A percentile compares a stretch with the other conserved stretches of the same genome.
Evolutionary conservation across 345 rosid genomes (phyloP).

Genomic region (Pelargonium nanum): DNA sequence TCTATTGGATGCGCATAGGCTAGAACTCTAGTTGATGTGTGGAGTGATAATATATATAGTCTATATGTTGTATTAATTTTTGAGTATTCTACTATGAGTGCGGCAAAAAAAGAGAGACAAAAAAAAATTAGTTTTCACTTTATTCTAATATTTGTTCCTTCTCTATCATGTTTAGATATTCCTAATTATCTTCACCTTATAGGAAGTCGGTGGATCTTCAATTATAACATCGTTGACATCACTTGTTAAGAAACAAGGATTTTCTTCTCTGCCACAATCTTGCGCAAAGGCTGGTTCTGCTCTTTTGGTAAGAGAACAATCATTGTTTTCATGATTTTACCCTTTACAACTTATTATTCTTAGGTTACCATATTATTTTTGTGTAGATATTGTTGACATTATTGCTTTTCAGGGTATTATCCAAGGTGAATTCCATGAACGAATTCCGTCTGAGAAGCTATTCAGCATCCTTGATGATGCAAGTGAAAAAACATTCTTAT

Average conservation of each 20-base stretch:
- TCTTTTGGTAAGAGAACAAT: slow-evolving; percentile 50
- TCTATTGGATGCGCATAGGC: no score
- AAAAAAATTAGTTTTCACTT: no score
- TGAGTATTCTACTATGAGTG: no score
- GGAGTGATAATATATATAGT: no score
- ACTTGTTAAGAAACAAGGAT: slow-evolving; percentile 53
- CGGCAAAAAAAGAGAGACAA: no score
- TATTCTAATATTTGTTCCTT: no score
- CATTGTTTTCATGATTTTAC: slow-evolving; percentile 2
- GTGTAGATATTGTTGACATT: background rate
- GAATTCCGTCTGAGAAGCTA: slow-evolving; percentile 61
- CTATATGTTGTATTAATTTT: no score
- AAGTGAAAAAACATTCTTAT: slow-evolving; percentile 82
- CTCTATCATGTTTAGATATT: background rate
- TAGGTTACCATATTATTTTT: background rate
- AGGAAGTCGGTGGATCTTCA: slow-evolving; percentile 68
- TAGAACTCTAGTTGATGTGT: no score
- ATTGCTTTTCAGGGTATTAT: slow-evolving; percentile 59
- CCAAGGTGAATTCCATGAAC: slow-evolving; percentile 56
- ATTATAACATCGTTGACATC: slow-evolving; percentile 48
- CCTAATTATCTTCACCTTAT: slow-evolving; percentile 9
- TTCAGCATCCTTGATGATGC: slow-evolving; percentile 88
- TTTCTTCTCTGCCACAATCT: slow-evolving; percentile 59
- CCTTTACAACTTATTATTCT: background rate
- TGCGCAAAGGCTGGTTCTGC: slow-evolving; percentile 72